phyloP scores from a whole-genome alignment of 108 stramenopile species.

The Parmales sp. region DNA sequence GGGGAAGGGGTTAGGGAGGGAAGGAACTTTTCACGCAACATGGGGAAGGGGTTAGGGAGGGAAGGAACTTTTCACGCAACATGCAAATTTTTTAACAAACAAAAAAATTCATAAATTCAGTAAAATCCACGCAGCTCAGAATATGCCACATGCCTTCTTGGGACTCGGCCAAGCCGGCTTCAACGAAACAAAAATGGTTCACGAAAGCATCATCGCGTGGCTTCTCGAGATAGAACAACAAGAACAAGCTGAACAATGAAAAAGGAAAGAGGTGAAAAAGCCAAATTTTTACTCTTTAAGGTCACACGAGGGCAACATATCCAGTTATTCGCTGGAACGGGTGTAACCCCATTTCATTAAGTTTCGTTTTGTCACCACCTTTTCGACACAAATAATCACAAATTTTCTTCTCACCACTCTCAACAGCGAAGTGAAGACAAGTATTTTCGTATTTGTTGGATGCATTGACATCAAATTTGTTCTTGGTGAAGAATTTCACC shows the following conservation, averaged over 20 bases:
- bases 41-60: too few relatives aligned
- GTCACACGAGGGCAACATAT: too few relatives aligned
- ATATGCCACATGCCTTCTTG: constrained; percentile 74
- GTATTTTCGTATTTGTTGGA: constrained; percentile 6
- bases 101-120: too few relatives aligned
- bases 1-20: too few relatives aligned
- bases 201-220: constrained; percentile 47
- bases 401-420: background rate
- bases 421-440: background rate
- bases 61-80: too few relatives aligned
- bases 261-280: too few relatives aligned
- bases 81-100: too few relatives aligned
- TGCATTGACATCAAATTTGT: background rate
- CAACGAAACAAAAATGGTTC: constrained; percentile 60
- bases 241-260: too few relatives aligned
- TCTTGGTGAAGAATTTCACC: background rate
- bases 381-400: background rate
- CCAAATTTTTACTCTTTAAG: too few relatives aligned
- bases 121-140: constrained; percentile 44
- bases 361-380: background rate
- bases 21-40: too few relatives aligned
- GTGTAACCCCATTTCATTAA: background rate
- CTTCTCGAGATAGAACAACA: too few relatives aligned
- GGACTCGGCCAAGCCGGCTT: constrained; percentile 61
- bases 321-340: too few relatives aligned